Evolutionary conservation across 2,329 filamentous ascomycete species (phyloP).

Genomic region (Plectosphaerella cucumerina): DNA sequence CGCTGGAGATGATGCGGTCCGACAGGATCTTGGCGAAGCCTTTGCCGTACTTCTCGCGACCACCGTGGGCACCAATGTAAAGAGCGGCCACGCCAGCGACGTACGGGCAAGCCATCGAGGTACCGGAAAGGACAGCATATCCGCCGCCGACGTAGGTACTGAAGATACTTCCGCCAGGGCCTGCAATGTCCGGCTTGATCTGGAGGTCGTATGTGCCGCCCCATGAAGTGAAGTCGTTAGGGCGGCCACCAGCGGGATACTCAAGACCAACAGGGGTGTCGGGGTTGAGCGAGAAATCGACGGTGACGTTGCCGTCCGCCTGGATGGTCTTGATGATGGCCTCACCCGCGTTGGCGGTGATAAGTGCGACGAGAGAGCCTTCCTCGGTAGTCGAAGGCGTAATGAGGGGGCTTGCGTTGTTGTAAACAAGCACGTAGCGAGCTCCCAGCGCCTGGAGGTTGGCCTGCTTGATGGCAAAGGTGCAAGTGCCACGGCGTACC

Average conservation of each 20-base stretch:
- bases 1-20: constrained; percentile 25
- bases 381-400: constrained; percentile 9
- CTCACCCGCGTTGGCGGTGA: constrained; percentile 16
- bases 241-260: constrained; percentile 24
- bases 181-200: constrained; percentile 38
- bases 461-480: constrained; percentile 18
- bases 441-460: constrained; percentile 21
- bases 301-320: constrained; percentile 20
- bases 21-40: constrained; percentile 21
- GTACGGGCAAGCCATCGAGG: constrained; percentile 42
- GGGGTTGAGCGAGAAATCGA: constrained; percentile 21
- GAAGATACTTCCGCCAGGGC: constrained; percentile 35
- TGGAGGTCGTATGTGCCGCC: constrained; percentile 36
- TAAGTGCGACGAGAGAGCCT: constrained; percentile 15
- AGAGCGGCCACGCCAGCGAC: constrained; percentile 31
- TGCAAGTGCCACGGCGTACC: constrained; percentile 29
- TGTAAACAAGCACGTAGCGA: constrained; percentile 24
- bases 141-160: constrained; percentile 34
- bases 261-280: constrained; percentile 16
- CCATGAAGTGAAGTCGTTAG: constrained; percentile 37
- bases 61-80: constrained; percentile 27
- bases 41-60: constrained; percentile 22
- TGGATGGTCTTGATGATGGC: constrained; percentile 19
- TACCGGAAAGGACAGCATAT: constrained; percentile 40
- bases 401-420: constrained; percentile 15